Evolutionary conservation across 257 asterid genomes (phyloP), one percentile per base, ranked within the genome.

Genomic region (Solanum sejunctum): DNA sequence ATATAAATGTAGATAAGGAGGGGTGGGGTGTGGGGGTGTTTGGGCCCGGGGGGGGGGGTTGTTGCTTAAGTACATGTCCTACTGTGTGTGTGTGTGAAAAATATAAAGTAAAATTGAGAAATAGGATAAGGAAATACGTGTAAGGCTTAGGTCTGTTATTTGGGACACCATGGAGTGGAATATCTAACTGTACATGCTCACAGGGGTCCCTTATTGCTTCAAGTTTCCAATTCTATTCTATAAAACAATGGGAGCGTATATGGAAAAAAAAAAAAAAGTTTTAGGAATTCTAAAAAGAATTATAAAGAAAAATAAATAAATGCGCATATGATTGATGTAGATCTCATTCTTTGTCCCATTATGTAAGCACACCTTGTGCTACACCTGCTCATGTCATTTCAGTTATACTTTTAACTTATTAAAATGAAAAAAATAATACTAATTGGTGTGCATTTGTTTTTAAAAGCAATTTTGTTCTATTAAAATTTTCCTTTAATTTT

Each of bases 131-230:
- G 55, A 12, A 36, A 21, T 45, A 13, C 61, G 82, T 49, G 82
- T 51, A 77, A 23, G 63, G 23, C 63, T 49, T 23, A 77, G 55
- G 70, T 84, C 87, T 80, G 58, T 75, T 15, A n/a, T 13, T 91
- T 81, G 91, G 95, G 92, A 0, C 90, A 93, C 89, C 82, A 82
- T 87, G 71, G 88, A 94, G 93, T 93, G 95, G 82, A 51, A n/a
- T 49, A 15, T 77, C 43, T 12, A 77, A 49, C 60, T 77, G 60
- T 77, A 23, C 3, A 49, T 12, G 20, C 20, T 41, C 20, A 63
- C 41, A 63, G 49, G 82, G 45, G 82, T 49, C 82, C 82, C 82
- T 77, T 75, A 61, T 49, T 75, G 82, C 82, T 75, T 51, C 81
- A 75, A 72, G 36, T n/a, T 72, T 20, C 80, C 56, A 18, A 20